Evolutionary conservation across 805 yeast genomes (phyloP).

Genomic region (Candida dajiaensis): DNA sequence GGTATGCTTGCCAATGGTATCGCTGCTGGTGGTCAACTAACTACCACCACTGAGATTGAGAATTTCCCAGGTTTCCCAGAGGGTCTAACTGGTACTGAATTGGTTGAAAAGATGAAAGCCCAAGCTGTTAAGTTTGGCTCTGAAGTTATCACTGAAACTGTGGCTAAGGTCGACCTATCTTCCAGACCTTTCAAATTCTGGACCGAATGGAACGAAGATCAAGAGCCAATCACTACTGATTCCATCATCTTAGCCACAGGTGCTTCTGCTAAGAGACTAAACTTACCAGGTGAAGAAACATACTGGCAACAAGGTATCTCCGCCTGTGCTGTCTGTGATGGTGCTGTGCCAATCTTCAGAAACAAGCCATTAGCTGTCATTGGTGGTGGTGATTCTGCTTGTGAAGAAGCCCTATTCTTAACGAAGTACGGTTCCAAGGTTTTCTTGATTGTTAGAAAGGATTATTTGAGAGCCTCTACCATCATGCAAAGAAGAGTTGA

Average conservation of each 20-base stretch:
- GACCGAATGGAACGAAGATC: constrained; percentile 94
- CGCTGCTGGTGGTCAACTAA: constrained; percentile 98
- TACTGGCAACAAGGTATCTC: constrained; percentile 99
- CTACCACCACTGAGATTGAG: constrained; percentile 98
- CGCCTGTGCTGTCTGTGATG: constrained; percentile 99
- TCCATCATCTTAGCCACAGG: constrained; percentile 94
- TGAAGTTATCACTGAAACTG: constrained; percentile 89
- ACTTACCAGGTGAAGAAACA: constrained; percentile 91
- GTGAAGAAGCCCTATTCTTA: constrained; percentile 96
- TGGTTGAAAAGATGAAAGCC: constrained; percentile 91
- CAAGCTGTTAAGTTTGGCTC: constrained; percentile 90
- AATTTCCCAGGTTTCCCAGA: constrained; percentile 99
- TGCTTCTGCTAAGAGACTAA: constrained; percentile 94
- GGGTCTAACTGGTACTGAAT: constrained; percentile 78
- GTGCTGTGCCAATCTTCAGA: constrained; percentile 98
- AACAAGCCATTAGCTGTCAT: constrained; percentile 95
- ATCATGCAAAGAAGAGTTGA: constrained; percentile 94
- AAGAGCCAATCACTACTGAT: constrained; percentile 86
- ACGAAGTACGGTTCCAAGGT: constrained; percentile 98
- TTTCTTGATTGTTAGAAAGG: constrained; percentile 88
- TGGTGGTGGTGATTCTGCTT: constrained; percentile 99
- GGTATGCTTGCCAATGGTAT: constrained; percentile 95
- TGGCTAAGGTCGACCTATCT: constrained; percentile 85
- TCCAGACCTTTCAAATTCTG: constrained; percentile 91
- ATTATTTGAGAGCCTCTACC: constrained; percentile 87